Evolutionary conservation across 768 basidiomycete species (phyloP).

Genomic region (Psilocybe sp.): DNA sequence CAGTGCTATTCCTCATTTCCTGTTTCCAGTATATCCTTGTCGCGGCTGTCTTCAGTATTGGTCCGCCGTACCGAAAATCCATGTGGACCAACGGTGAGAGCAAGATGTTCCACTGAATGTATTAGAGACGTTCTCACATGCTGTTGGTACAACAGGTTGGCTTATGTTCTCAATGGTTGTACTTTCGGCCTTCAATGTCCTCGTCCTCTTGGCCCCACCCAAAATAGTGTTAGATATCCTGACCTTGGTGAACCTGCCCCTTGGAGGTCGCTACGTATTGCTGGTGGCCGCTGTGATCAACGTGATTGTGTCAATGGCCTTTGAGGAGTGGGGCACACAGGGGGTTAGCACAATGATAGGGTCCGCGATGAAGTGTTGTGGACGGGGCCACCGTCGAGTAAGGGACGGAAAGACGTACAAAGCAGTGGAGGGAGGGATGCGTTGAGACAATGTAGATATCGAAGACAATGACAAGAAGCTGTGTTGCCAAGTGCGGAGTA

Average conservation of each 20-base stretch:
- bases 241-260: constrained; percentile 74
- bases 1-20: constrained; percentile 87
- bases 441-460: constrained; percentile 15
- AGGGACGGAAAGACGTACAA: constrained; percentile 81
- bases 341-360: constrained; percentile 56
- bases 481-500: constrained; percentile 13
- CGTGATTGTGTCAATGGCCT: constrained; percentile 64
- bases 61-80: constrained; percentile 91
- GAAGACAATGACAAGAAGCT: not conserved
- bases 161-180: constrained; percentile 75
- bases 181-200: constrained; percentile 69
- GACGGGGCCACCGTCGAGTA: constrained; percentile 43
- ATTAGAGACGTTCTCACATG: not conserved
- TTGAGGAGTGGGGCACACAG: constrained; percentile 75
- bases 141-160: constrained; percentile 47
- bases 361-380: constrained; percentile 37
- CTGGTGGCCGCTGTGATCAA: constrained; percentile 67
- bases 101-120: not conserved
- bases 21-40: constrained; percentile 99
- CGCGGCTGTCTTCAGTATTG: constrained; percentile 96
- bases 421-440: constrained; percentile 73
- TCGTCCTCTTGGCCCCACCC: constrained; percentile 76
- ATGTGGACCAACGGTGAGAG: constrained; percentile 91
- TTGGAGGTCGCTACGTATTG: constrained; percentile 66
- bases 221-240: constrained; percentile 56